Conservation (phyloP, 306 rosid genomes). For the Quercus wislizeni region DNA sequence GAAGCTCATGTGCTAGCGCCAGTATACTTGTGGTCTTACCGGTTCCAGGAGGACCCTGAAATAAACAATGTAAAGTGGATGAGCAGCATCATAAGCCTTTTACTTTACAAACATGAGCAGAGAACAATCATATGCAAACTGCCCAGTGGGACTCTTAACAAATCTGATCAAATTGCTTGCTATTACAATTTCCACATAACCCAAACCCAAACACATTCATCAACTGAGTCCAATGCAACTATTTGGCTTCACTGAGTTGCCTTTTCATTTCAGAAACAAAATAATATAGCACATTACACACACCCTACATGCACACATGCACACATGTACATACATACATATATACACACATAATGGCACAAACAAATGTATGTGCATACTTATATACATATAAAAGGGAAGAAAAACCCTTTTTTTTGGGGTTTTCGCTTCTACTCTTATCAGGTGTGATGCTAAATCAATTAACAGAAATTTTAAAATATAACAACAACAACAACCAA, state of each 20-base stretch:
- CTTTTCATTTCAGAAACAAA: neutral
- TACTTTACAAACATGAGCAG: neutral
- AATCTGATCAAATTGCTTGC: neutral
- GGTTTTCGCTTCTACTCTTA: no score
- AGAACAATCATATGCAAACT: neutral
- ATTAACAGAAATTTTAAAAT: no score
- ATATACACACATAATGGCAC: no score
- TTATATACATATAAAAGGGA: no score
- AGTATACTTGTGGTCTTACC: slow-evolving; percentile 95
- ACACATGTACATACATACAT: neutral
- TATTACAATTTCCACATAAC: neutral
- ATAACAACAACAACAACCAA: no score
- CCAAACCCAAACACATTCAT: neutral
- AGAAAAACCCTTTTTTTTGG: no score
- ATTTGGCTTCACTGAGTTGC: neutral
- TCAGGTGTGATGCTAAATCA: no score
- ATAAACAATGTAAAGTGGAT: slow-evolving; percentile 5
- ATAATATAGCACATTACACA: neutral
- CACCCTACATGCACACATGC: neutral
- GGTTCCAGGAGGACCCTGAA: slow-evolving; percentile 96
- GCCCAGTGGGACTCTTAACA: neutral
- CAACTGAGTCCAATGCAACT: neutral
- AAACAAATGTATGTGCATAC: no score
- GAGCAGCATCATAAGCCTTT: slow-evolving; percentile 3
- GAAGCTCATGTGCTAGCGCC: slow-evolving; percentile 88